Conservation (phyloP, 139 green algal species). For the Chlamydomonas sphaeroides region DNA sequence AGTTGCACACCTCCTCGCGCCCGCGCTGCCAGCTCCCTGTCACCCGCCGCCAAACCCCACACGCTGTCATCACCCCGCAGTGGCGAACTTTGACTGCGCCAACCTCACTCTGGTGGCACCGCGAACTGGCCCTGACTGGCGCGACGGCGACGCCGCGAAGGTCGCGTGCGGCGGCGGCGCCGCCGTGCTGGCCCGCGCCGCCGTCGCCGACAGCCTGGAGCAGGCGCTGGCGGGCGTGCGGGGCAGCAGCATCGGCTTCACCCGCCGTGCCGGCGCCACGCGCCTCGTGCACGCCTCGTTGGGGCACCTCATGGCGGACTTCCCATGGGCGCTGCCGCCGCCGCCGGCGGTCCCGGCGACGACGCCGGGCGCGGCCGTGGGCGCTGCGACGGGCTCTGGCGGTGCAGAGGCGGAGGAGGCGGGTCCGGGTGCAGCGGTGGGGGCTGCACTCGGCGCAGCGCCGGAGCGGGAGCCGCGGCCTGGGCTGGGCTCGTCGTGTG, state of each 20-base stretch:
- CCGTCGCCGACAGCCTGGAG: conserved; percentile 43
- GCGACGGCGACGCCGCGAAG: conserved; percentile 46
- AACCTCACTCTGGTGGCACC: neutral
- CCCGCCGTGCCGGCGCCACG: conserved; percentile 55
- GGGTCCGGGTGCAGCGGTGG: neutral
- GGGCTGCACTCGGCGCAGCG: neutral
- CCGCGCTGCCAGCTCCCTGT: no score
- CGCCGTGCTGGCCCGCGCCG: conserved; percentile 43
- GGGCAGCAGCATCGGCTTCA: conserved; percentile 68
- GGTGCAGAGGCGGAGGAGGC: neutral
- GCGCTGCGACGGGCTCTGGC: neutral
- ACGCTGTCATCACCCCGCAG: no score
- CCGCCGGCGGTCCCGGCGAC: neutral
- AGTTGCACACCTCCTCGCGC: no score
- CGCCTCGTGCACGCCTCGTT: conserved; percentile 55
- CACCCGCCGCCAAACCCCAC: no score
- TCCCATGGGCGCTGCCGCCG: conserved; percentile 36
- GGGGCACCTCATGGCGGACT: conserved; percentile 35
- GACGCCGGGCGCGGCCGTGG: conserved; percentile 4
- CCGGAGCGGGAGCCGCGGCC: neutral
- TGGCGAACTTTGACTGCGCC: conserved; percentile 66
- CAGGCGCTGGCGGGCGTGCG: conserved; percentile 43
- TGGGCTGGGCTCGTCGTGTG: neutral
- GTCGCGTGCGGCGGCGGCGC: conserved; percentile 57
- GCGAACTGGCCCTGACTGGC: conserved; percentile 17